Evolutionary conservation across 2,329 filamentous ascomycete genomes (phyloP).

Genomic region (Monosporascus sp.): DNA sequence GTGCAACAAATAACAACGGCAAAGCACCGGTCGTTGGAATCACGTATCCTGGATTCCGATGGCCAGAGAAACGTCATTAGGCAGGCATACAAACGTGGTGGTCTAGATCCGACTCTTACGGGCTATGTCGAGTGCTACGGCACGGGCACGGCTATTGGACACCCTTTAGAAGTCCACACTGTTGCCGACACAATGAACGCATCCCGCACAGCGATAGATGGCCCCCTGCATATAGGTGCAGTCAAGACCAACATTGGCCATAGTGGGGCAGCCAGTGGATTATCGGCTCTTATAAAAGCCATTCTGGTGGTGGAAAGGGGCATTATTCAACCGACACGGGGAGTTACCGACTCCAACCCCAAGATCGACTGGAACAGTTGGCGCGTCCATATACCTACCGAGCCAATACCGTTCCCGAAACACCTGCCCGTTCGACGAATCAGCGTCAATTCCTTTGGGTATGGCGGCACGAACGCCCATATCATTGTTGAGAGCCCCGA

Average conservation of each 20-base stretch:
- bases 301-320: neutral
- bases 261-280: neutral
- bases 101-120: too few relatives aligned
- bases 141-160: too few relatives aligned
- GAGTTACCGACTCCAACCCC: neutral
- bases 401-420: neutral
- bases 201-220: too few relatives aligned
- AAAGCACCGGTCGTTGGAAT: too few relatives aligned
- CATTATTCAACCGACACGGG: neutral
- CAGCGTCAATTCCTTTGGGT: neutral
- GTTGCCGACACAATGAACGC: too few relatives aligned
- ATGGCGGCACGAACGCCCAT: slow-evolving; percentile 9
- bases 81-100: too few relatives aligned
- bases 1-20: too few relatives aligned
- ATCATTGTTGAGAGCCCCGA: slow-evolving; percentile 9
- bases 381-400: neutral
- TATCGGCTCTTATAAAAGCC: neutral
- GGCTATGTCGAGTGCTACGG: too few relatives aligned
- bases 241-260: neutral
- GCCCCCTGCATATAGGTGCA: too few relatives aligned
- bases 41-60: too few relatives aligned
- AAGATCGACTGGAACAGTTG: neutral
- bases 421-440: neutral
- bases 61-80: too few relatives aligned
- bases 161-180: too few relatives aligned